Conservation (phyloP, 192 early-diverging fungal species). For the Coemansia sp. region DNA sequence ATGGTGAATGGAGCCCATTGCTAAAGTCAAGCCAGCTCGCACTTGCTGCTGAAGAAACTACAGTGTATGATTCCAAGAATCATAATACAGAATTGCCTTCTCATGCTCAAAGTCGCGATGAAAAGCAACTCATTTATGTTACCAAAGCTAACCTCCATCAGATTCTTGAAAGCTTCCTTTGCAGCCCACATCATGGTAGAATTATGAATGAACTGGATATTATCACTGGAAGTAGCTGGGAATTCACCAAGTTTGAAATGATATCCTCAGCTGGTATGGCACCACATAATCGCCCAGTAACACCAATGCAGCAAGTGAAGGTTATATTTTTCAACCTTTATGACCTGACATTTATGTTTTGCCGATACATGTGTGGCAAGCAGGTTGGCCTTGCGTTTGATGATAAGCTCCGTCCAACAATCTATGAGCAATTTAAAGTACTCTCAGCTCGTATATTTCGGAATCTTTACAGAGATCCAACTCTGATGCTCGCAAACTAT, state of each 20-base stretch:
- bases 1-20: conserved; percentile 36
- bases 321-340: conserved; percentile 42
- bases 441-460: conserved; percentile 53
- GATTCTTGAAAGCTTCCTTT: conserved; percentile 22
- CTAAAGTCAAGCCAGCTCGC: conserved; percentile 13
- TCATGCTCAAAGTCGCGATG: background rate
- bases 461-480: conserved; percentile 40
- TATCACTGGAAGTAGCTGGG: conserved; percentile 25
- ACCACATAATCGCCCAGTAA: conserved; percentile 34
- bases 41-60: background rate
- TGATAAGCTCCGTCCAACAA: conserved; percentile 35
- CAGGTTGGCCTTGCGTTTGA: background rate
- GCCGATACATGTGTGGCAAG: conserved; percentile 1
- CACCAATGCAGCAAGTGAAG: conserved; percentile 36
- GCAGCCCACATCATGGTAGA: conserved; percentile 10
- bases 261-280: conserved; percentile 27
- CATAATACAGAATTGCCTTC: background rate
- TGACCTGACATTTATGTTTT: conserved; percentile 22
- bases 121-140: conserved; percentile 24
- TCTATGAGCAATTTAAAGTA: conserved; percentile 52
- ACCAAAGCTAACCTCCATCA: conserved; percentile 21
- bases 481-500: conserved; percentile 46
- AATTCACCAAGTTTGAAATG: conserved; percentile 31
- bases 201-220: conserved; percentile 17
- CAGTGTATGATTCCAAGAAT: background rate